Evolutionary conservation across 345 rosid species (phyloP).

Genomic region (Rhodamnia argentea): DNA sequence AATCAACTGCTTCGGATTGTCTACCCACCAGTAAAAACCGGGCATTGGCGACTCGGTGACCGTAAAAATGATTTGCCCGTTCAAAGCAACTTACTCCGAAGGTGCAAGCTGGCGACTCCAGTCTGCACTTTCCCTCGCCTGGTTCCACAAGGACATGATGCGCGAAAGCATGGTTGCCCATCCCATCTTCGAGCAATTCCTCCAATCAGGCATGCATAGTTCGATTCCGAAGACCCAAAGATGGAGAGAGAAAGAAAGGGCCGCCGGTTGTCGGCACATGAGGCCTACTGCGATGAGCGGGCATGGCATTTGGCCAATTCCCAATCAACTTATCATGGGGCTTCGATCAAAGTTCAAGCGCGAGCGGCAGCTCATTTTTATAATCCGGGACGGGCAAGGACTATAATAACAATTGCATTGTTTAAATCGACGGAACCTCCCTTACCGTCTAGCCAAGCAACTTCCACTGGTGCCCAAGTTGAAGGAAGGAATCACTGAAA

Average conservation of each 20-base stretch:
- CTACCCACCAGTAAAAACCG: not conserved
- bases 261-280: not conserved
- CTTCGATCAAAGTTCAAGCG: not conserved
- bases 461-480: not conserved
- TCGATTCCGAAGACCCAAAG: not conserved
- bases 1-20: not conserved
- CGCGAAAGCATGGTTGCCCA: not conserved
- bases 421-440: too few species aligned
- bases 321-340: not conserved
- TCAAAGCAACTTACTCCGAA: too few species aligned
- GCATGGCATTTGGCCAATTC: not conserved
- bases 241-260: not conserved
- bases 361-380: too few species aligned
- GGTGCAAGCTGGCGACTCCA: too few species aligned
- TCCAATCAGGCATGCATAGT: not conserved
- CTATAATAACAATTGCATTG: too few species aligned
- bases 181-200: not conserved
- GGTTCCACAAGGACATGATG: not conserved
- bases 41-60: too few species aligned
- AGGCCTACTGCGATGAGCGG: not conserved
- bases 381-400: too few species aligned
- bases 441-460: not conserved
- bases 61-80: too few species aligned
- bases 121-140: too few species aligned
- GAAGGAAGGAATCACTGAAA: not conserved